A percentile compares a stretch with the other conserved stretches of the same genome.
Evolutionary conservation across 352 stramenopile species (phyloP).

Genomic region (Phytophthora uliginosa): DNA sequence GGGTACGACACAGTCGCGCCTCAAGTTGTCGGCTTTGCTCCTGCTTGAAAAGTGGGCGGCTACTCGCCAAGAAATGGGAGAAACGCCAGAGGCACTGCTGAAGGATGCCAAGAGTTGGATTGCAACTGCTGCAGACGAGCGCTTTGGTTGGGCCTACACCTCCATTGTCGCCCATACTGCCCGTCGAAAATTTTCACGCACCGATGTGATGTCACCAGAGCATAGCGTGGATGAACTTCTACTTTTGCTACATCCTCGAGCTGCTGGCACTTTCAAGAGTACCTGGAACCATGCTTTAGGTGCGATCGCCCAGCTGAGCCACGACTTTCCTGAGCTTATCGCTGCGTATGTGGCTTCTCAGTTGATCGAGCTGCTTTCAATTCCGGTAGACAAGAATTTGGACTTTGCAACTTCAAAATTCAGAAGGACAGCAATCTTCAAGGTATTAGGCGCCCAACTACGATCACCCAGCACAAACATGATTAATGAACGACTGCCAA

Average conservation of each 20-base stretch:
- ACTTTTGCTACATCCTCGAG: constrained; percentile 40
- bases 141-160: constrained; percentile 36
- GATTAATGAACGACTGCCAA: constrained; percentile 27
- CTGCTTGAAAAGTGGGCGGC: constrained; percentile 41
- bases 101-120: constrained; percentile 22
- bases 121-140: constrained; percentile 24
- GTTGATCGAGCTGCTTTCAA: constrained; percentile 38
- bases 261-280: constrained; percentile 18
- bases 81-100: constrained; percentile 26
- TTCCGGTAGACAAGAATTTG: constrained; percentile 16
- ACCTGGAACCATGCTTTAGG: constrained; percentile 35
- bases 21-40: constrained; percentile 46
- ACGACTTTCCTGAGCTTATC: constrained; percentile 25
- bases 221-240: constrained; percentile 35
- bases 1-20: constrained; percentile 15
- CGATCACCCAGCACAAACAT: constrained; percentile 17
- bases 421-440: constrained; percentile 31
- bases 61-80: constrained; percentile 17
- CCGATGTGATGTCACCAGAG: not conserved
- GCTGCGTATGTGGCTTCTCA: constrained; percentile 18
- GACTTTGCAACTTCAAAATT: constrained; percentile 8
- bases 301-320: constrained; percentile 31
- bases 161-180: constrained; percentile 35
- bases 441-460: constrained; percentile 31
- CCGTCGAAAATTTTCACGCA: constrained; percentile 21